Evolutionary conservation across 805 yeast species (phyloP).

Genomic region (Wickerhamiella sergipiensis): DNA sequence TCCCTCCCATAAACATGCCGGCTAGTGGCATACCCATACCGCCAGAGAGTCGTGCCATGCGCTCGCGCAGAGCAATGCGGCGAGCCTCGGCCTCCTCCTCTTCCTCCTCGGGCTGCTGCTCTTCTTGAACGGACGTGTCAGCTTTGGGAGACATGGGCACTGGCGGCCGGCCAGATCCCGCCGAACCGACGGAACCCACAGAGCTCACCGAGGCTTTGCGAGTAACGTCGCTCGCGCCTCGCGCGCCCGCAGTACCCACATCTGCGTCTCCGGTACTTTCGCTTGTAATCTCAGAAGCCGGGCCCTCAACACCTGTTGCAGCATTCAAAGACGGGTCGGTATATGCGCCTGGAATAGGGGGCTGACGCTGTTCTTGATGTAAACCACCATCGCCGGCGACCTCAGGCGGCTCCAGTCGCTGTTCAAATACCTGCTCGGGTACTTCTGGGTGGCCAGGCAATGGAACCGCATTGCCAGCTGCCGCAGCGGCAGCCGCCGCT

Average conservation of each 20-base stretch:
- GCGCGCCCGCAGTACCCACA: not conserved
- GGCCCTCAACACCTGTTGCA: too few species aligned
- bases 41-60: slow-evolving; percentile 90
- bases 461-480: too few species aligned
- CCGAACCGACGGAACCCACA: not conserved
- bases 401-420: too few species aligned
- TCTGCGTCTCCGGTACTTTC: not conserved
- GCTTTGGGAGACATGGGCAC: not conserved
- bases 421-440: too few species aligned
- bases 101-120: slow-evolving; percentile 14
- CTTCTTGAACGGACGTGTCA: slow-evolving; percentile 1
- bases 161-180: not conserved
- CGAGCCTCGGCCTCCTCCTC: slow-evolving; percentile 40
- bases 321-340: too few species aligned
- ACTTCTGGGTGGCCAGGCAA: too few species aligned
- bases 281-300: too few species aligned
- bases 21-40: slow-evolving; percentile 37
- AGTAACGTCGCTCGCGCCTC: not conserved
- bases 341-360: too few species aligned
- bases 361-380: too few species aligned
- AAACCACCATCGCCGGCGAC: too few species aligned
- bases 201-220: not conserved
- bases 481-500: not conserved
- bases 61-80: slow-evolving; percentile 64
- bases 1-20: slow-evolving; percentile 18